Evolutionary conservation across 345 rosid genomes (phyloP).

Genomic region (Linum lewisii): DNA sequence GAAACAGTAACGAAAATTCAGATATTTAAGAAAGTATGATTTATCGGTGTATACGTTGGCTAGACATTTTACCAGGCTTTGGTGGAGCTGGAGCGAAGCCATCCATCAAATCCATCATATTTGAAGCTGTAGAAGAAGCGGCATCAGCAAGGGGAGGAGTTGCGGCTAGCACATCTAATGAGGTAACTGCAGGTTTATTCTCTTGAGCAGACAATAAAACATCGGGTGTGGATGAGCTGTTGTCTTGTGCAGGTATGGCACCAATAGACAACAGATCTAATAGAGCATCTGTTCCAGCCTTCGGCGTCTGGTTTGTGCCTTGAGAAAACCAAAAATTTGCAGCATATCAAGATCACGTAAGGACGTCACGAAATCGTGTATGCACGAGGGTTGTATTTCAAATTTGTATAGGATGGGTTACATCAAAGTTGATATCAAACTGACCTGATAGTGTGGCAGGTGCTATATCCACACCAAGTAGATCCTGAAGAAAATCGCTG

Average conservation of each 20-base stretch:
- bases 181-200: constrained; percentile 26
- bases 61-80: constrained; percentile 40
- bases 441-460: constrained; percentile 51
- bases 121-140: constrained; percentile 37
- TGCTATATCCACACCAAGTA: constrained; percentile 73
- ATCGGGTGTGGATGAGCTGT: constrained; percentile 42
- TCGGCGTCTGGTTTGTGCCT: constrained; percentile 59
- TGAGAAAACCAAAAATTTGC: constrained; percentile 2
- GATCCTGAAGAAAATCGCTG: constrained; percentile 84
- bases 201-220: constrained; percentile 45
- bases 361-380: too few species aligned
- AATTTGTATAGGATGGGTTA: too few species aligned
- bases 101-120: constrained; percentile 77
- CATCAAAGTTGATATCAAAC: constrained; percentile 13
- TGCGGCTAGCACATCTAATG: constrained; percentile 44
- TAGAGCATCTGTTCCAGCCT: constrained; percentile 68
- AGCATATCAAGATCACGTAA: neutral
- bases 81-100: constrained; percentile 58
- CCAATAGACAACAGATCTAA: constrained; percentile 88
- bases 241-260: constrained; percentile 45
- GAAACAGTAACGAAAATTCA: constrained; percentile 12
- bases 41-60: neutral
- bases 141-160: constrained; percentile 34
- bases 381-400: too few species aligned
- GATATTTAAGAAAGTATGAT: neutral